Conservation (phyloP, 768 basidiomycete species). For the Tylopilus sp. region DNA sequence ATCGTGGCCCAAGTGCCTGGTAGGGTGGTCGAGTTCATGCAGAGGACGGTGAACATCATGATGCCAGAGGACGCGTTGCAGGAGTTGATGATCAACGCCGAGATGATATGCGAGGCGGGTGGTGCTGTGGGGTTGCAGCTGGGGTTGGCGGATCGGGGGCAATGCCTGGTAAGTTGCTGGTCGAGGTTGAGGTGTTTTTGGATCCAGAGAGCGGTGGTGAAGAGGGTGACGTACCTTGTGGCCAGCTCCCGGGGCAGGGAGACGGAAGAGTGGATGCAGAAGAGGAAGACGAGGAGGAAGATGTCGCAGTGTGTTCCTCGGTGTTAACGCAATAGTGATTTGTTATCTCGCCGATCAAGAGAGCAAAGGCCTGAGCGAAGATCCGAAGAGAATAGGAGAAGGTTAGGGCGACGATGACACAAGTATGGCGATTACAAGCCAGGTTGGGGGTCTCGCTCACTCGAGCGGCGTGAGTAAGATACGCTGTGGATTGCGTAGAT, state of each 20-base stretch:
- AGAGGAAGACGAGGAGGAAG: constrained; percentile 42
- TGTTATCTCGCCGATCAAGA: too few species aligned
- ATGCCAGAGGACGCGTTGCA: constrained; percentile 58
- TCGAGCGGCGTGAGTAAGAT: too few species aligned
- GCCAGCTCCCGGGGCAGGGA: constrained; percentile 23
- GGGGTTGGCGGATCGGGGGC: constrained; percentile 21
- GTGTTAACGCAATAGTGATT: too few species aligned
- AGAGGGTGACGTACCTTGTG: constrained; percentile 15
- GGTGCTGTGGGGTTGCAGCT: constrained; percentile 24
- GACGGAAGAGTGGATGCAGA: constrained; percentile 29
- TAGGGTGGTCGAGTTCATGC: constrained; percentile 62
- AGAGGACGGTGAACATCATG: constrained; percentile 50
- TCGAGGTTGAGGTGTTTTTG: constrained; percentile 29
- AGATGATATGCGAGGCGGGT: constrained; percentile 34
- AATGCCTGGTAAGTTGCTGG: constrained; percentile 48
- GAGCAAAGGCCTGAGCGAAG: too few species aligned
- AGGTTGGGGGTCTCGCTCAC: too few species aligned
- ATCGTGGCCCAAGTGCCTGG: constrained; percentile 59
- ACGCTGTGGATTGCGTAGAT: too few species aligned
- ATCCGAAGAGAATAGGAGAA: too few species aligned
- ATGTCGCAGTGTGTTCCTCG: constrained; percentile 43
- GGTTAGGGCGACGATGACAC: too few species aligned
- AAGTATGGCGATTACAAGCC: too few species aligned
- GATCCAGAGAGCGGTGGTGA: constrained; percentile 26
- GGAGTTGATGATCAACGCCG: constrained; percentile 52